Percentiles rank a stretch among this genome's conserved stretches.
These are phyloP conservation scores for Keithomyces neogunnii DNA, from an alignment of 2,329 filamentous ascomycete genomes.

Conservation along the genomic window DNA sequence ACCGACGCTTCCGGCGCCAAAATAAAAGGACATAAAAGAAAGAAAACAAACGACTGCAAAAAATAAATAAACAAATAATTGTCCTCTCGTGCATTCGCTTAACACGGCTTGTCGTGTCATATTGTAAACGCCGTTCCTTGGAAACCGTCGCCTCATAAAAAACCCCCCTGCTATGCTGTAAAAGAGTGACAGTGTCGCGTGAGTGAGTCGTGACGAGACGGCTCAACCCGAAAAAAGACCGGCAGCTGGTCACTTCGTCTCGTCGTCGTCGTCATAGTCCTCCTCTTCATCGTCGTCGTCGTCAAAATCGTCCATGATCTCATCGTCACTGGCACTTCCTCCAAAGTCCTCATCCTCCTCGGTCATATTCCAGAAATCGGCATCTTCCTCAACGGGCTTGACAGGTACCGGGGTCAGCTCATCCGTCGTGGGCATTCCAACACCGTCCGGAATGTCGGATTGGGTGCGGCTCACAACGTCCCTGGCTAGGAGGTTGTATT, in stretches of 20 bases:
- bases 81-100: neutral
- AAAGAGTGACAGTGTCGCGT: neutral
- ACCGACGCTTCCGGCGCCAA: too few relatives aligned
- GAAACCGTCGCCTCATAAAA: conserved; percentile 3
- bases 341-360: conserved; percentile 73
- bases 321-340: conserved; percentile 57
- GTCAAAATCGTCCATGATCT: conserved; percentile 52
- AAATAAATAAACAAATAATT: too few relatives aligned
- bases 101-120: neutral
- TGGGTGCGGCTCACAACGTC: conserved; percentile 66
- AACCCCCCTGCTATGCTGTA: conserved; percentile 6
- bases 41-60: too few relatives aligned
- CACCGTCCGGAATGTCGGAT: conserved; percentile 69
- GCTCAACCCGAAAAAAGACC: neutral
- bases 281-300: conserved; percentile 51
- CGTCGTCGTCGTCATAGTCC: conserved; percentile 22
- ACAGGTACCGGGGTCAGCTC: conserved; percentile 53
- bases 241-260: neutral
- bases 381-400: conserved; percentile 56
- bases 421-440: conserved; percentile 72
- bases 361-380: conserved; percentile 74
- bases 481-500: conserved; percentile 63
- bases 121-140: neutral
- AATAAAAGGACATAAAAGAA: neutral
- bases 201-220: neutral